Conservation (phyloP, 768 basidiomycete species). For the Suillus brevipes region DNA sequence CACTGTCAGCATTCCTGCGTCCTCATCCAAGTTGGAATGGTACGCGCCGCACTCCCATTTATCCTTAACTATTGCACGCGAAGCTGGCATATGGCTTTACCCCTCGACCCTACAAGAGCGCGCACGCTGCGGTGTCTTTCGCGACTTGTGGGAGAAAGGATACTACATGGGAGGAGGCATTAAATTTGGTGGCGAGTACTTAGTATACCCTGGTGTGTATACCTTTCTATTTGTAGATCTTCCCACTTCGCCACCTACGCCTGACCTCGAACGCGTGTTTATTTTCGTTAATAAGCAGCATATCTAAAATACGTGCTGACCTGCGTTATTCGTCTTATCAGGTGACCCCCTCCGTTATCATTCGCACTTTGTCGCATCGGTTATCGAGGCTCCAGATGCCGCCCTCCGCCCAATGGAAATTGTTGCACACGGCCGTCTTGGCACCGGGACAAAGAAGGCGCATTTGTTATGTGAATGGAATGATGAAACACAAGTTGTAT, state of each 20-base stretch:
- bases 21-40: slow-evolving; percentile 68
- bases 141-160: slow-evolving; percentile 78
- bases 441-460: slow-evolving; percentile 96
- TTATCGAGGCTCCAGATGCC: slow-evolving; percentile 61
- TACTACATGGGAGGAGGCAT: slow-evolving; percentile 88
- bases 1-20: slow-evolving; percentile 65
- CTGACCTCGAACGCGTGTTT: slow-evolving; percentile 1
- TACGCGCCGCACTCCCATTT: slow-evolving; percentile 53
- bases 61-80: slow-evolving; percentile 59
- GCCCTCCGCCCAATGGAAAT: slow-evolving; percentile 86
- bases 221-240: background rate
- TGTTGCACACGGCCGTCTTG: slow-evolving; percentile 91
- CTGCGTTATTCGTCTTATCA: slow-evolving; percentile 28
- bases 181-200: slow-evolving; percentile 94
- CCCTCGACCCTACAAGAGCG: slow-evolving; percentile 64
- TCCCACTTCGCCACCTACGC: background rate
- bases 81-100: slow-evolving; percentile 76
- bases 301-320: slow-evolving; percentile 13
- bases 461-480: slow-evolving; percentile 92
- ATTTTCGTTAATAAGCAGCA: slow-evolving; percentile 2
- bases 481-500: slow-evolving; percentile 60
- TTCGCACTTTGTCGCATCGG: slow-evolving; percentile 90
- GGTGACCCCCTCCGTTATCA: slow-evolving; percentile 96
- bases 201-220: slow-evolving; percentile 88
- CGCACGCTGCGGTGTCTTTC: slow-evolving; percentile 79